Evolutionary conservation across 306 rosid genomes (phyloP).

Genomic region (Glycine soja): DNA sequence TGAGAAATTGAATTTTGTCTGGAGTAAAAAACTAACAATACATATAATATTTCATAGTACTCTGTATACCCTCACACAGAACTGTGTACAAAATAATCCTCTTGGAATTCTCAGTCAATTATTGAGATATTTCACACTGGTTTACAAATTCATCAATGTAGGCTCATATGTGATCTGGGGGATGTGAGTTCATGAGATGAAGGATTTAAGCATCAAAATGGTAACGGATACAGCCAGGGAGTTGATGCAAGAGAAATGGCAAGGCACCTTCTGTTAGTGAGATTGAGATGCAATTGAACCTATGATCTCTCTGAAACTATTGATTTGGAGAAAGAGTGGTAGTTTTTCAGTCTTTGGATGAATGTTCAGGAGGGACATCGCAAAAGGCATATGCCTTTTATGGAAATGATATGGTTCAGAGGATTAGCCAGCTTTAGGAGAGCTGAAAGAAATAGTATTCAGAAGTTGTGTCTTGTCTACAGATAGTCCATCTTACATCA

Average conservation of each 20-base stretch:
- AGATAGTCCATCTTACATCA: neutral
- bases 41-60: neutral
- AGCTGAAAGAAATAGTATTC: slow-evolving; percentile 2
- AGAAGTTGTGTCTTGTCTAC: neutral
- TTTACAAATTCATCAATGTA: neutral
- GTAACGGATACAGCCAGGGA: neutral
- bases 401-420: neutral
- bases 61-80: neutral
- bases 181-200: neutral
- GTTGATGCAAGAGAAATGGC: slow-evolving; percentile 4
- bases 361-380: neutral
- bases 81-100: neutral
- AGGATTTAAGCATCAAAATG: neutral
- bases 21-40: neutral
- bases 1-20: neutral
- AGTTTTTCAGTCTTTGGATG: neutral
- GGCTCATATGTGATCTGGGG: neutral
- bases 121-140: neutral
- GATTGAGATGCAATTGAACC: slow-evolving; percentile 10
- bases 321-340: neutral
- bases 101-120: neutral
- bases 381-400: slow-evolving; percentile 6
- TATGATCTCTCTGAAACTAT: neutral
- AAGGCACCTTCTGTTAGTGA: neutral
- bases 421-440: neutral